Base-by-base conservation (phyloP, 2,329 filamentous ascomycete species). In the Xylariaceae sp. region DNA sequence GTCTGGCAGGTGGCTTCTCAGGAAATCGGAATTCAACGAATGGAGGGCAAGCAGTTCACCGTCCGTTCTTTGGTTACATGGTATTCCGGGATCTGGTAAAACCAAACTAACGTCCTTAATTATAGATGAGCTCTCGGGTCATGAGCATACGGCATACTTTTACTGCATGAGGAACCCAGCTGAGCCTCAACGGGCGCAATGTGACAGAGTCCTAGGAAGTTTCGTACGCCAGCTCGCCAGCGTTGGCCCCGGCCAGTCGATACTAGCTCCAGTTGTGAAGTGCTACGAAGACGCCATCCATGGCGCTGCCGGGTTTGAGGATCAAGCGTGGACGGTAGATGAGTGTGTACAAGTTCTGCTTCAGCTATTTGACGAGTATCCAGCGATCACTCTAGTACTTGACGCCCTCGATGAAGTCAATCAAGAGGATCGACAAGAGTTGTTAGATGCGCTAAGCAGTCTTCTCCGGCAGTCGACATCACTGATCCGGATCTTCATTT, bases 61-160 rank as follows among this genome's bases (percentile, higher is more conserved):
- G 14, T 51, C 48, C 1, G 39, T 36, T 11, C 5, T 51, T 17
- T 51, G 37, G 37, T 9, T 43, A 11, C 28, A 51, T 43, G 48
- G 39, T 3, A 44, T 43, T 9, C 48, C 37, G 11, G 37, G 37
- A 51, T 43, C 28, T 7, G 48, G 48, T 8, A 51, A 51, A 21
- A 51, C 48, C 4, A 51, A 43, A 9, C 39, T 44, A n/a, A 28
- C 48, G 16, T 51, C 37, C 2, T 6, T 36, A 7, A 21, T 51
- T 19, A 44, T 51, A 34, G 21, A 44, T 26, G 14, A 36, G 16
- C n/a, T 36, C 2, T 9, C n/a, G 6, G 29, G 7, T 8, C 29
- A 44, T 28, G 48, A 51, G 7, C 28, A 51, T 28, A 16, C 43
- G 11, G 39, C 48, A 34, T 51, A 51, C 36, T 43, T 34, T 12